A percentile compares a stretch with the other conserved stretches of the same genome.
Conservation (phyloP, 1,284 basidiomycete species). For the Apiotrichum brassicae region DNA sequence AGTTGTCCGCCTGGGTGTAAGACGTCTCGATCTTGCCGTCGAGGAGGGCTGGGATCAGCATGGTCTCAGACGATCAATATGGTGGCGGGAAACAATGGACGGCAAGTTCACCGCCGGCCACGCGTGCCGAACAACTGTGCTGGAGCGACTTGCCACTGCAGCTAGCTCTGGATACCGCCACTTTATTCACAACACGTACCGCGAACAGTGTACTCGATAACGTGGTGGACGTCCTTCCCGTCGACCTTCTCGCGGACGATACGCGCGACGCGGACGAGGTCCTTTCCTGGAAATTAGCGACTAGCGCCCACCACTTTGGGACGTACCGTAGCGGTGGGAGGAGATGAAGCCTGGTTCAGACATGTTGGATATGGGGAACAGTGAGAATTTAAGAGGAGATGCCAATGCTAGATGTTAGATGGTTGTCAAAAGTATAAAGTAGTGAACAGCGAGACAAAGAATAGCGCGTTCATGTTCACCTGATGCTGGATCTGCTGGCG, state of each 20-base stretch:
- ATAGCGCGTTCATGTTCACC: too few species aligned
- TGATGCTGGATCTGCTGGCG: too few species aligned
- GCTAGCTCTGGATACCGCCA: too few species aligned
- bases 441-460: too few species aligned
- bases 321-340: constrained; percentile 36
- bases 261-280: constrained; percentile 74
- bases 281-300: constrained; percentile 56
- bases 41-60: constrained; percentile 57
- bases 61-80: too few species aligned
- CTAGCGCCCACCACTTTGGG: neutral
- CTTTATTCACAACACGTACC: too few species aligned
- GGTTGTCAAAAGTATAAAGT: too few species aligned
- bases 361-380: constrained; percentile 17
- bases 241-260: constrained; percentile 70
- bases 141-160: too few species aligned
- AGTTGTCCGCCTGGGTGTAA: constrained; percentile 78
- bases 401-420: too few species aligned
- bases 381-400: neutral
- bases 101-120: too few species aligned
- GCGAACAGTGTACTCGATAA: constrained; percentile 44
- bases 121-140: too few species aligned
- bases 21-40: constrained; percentile 72
- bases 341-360: constrained; percentile 36
- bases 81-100: too few species aligned
- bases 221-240: constrained; percentile 49